Conservation (phyloP, 805 yeast species). For the Saccharomycopsis olivae region DNA sequence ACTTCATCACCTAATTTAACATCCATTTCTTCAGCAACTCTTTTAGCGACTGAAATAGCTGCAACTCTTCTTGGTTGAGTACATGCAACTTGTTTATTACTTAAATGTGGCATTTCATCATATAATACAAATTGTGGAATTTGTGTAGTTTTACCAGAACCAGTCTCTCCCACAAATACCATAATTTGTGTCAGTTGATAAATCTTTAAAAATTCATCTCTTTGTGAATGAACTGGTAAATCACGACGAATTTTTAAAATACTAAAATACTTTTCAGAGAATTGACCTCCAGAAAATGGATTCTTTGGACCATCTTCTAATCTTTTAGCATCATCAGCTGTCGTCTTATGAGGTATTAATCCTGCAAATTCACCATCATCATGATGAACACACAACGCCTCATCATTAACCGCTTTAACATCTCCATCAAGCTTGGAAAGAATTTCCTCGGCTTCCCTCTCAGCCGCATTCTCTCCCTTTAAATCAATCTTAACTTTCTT, state of each 20-base stretch:
- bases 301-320: conserved; percentile 52
- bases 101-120: conserved; percentile 79
- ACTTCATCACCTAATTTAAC: conserved; percentile 88
- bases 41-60: conserved; percentile 95
- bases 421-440: conserved; percentile 18
- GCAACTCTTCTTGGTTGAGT: conserved; percentile 90
- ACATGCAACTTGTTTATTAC: conserved; percentile 70
- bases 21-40: conserved; percentile 97
- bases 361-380: conserved; percentile 30
- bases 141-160: conserved; percentile 98
- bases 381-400: conserved; percentile 1
- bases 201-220: conserved; percentile 75
- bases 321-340: conserved; percentile 47
- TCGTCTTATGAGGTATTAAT: conserved; percentile 50
- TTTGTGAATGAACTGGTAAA: conserved; percentile 88
- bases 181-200: conserved; percentile 85
- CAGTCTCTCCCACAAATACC: conserved; percentile 99
- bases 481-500: conserved; percentile 22
- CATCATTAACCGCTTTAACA: background rate
- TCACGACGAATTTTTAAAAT: conserved; percentile 74
- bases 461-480: conserved; percentile 19
- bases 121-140: conserved; percentile 82
- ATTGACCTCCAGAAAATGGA: conserved; percentile 67
- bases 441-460: conserved; percentile 24
- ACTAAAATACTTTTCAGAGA: conserved; percentile 59